phyloP scores from a whole-genome alignment of 140 eudicot species.

The Oenanthe javanica region DNA sequence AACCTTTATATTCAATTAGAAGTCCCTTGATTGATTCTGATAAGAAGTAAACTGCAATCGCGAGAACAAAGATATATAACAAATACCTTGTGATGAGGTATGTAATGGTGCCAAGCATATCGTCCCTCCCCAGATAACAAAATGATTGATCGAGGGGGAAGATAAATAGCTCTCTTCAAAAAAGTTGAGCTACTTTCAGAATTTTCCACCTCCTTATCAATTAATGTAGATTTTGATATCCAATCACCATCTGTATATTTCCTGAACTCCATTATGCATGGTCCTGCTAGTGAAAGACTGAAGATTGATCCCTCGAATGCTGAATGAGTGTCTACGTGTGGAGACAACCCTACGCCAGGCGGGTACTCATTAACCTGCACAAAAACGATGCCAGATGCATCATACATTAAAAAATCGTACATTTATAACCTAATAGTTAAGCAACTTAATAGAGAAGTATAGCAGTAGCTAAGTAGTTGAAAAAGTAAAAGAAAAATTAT shows the following conservation, averaged over 20 bases:
- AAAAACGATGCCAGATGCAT: background rate
- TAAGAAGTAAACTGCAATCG: background rate
- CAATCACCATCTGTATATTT: slow-evolving; percentile 37
- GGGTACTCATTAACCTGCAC: slow-evolving; percentile 92
- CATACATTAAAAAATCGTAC: background rate
- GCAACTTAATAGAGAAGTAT: background rate
- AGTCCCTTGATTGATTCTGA: background rate
- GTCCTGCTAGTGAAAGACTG: slow-evolving; percentile 92
- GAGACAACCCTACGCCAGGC: slow-evolving; percentile 92
- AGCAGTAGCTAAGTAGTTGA: background rate
- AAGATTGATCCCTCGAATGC: slow-evolving; percentile 87
- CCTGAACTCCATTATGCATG: slow-evolving; percentile 98
- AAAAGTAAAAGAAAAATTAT: no score
- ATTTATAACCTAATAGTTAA: background rate
- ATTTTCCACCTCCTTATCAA: slow-evolving; percentile 28
- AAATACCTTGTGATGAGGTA: slow-evolving; percentile 93
- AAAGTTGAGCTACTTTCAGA: slow-evolving; percentile 29
- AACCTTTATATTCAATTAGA: background rate
- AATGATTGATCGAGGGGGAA: slow-evolving; percentile 84
- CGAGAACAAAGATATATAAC: background rate
- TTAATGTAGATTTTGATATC: slow-evolving; percentile 14
- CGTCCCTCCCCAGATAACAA: slow-evolving; percentile 89
- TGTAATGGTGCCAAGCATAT: slow-evolving; percentile 97
- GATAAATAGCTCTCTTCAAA: slow-evolving; percentile 61
- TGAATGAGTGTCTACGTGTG: slow-evolving; percentile 97